Base-by-base conservation (phyloP, 192 early-diverging fungal genomes). In the Paraglomus occultum region DNA sequence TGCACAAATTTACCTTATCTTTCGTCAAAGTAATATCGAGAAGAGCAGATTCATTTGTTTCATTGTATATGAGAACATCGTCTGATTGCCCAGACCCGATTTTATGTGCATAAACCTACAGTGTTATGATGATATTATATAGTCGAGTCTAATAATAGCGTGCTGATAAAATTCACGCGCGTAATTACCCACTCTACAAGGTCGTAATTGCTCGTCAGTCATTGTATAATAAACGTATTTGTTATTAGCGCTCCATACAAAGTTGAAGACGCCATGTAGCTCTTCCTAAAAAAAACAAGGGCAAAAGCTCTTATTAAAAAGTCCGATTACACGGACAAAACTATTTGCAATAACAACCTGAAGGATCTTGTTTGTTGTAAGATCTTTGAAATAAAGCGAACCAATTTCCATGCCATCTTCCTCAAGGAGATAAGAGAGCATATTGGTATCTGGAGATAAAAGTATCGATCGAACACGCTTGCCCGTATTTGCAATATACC, bases 1-100 rank as follows among this genome's bases (percentile, higher is more conserved):
- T n/a, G 6, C 12, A 8, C 6, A 15, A 45, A 47, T 0, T 64
- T 70, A 77, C 79, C 60, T 80, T 82, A 75, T 92, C 91, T 71
- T 90, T 92, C 53, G 91, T 87, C 14, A 82, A 79, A 10, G 87
- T 86, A 45, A 92, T 86, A 76, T 92, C 91, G 10, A 92, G 82
- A 85, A 92, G 90, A 44, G 83, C 83, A 31, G 87, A 83, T 45
- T 84, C 79, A 42, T 90, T 80, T 6, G 67, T 59, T 59, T 92
- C 91, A 54, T 83, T 80, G 76, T 81, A 92, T 5, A 92, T 71
- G 6, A 84, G 64, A 5, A 82, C 73, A 67, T 88, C 86, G 22
- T 79, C 53, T n/a, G 60, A 46, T 71, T 84, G 80, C 12, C 58
- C 20, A 38, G 80, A 82, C 6, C 82, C 82, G 18, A 86, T 70